A percentile compares a stretch with the other conserved stretches of the same genome.
Evolutionary conservation across 2,329 filamentous ascomycete species (phyloP).

Genomic region (Colletotrichum navitas): DNA sequence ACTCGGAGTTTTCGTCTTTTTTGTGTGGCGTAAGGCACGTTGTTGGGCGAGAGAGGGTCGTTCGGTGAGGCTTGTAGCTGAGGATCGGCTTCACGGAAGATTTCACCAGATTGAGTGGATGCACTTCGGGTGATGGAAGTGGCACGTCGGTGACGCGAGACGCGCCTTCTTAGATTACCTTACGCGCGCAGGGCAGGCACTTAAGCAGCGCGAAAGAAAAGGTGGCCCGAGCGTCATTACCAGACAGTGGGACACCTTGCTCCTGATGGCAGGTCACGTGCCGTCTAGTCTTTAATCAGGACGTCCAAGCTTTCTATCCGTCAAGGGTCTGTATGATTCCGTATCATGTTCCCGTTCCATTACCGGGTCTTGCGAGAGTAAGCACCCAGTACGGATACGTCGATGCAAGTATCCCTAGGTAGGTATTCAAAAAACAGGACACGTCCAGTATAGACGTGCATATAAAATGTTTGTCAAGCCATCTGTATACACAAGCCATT

Average conservation of each 20-base stretch:
- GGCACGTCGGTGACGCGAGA: slow-evolving; percentile 41
- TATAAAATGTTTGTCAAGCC: not conserved
- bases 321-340: not conserved
- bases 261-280: not conserved
- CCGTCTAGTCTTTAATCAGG: too few species aligned
- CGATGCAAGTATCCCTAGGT: not conserved
- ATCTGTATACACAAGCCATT: too few species aligned
- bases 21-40: not conserved
- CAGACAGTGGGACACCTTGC: not conserved
- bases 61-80: slow-evolving; percentile 28
- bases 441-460: not conserved
- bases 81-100: slow-evolving; percentile 34
- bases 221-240: slow-evolving; percentile 11
- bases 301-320: not conserved
- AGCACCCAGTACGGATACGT: not conserved
- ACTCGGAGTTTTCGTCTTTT: not conserved
- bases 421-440: not conserved
- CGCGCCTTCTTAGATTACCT: slow-evolving; percentile 27
- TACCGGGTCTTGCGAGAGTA: not conserved
- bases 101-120: slow-evolving; percentile 38
- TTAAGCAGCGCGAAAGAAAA: slow-evolving; percentile 35
- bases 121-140: slow-evolving; percentile 28
- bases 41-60: slow-evolving; percentile 17
- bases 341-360: not conserved
- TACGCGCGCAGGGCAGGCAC: slow-evolving; percentile 37